A percentile compares a stretch with the other conserved stretches of the same genome.
Evolutionary conservation across 768 basidiomycete genomes (phyloP).

Genomic region (Suillus subaureus): DNA sequence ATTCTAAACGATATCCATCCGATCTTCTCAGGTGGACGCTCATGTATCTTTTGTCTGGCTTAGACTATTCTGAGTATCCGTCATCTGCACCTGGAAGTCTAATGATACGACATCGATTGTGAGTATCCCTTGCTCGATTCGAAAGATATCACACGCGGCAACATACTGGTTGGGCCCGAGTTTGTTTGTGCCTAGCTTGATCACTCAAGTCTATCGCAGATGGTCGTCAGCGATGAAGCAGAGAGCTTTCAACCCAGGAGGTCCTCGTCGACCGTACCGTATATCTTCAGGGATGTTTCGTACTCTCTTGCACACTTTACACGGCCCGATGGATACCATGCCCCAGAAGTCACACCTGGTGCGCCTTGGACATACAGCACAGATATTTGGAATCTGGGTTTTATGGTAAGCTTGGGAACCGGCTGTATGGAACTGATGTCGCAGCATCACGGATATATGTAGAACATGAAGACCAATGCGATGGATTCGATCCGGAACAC

Average conservation of each 20-base stretch:
- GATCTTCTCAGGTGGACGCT: background rate
- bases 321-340: slow-evolving; percentile 16
- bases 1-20: background rate
- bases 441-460: background rate
- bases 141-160: background rate
- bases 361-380: slow-evolving; percentile 16
- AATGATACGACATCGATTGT: background rate
- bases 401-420: slow-evolving; percentile 12
- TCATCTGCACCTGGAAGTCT: background rate
- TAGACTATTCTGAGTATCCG: background rate
- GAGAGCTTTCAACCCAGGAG: background rate
- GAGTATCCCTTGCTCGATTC: background rate
- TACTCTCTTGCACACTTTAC: background rate
- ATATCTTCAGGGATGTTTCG: background rate
- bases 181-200: background rate
- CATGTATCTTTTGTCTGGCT: background rate
- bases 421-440: background rate
- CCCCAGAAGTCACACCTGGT: slow-evolving; percentile 26
- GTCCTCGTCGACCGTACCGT: background rate
- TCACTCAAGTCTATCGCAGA: no score
- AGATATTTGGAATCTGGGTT: slow-evolving; percentile 30
- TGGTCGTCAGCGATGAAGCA: background rate
- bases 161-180: background rate
- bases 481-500: background rate
- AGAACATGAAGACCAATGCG: background rate